Base-by-base conservation (phyloP, 2,329 filamentous ascomycete species). In the Diaporthe nobilis region DNA sequence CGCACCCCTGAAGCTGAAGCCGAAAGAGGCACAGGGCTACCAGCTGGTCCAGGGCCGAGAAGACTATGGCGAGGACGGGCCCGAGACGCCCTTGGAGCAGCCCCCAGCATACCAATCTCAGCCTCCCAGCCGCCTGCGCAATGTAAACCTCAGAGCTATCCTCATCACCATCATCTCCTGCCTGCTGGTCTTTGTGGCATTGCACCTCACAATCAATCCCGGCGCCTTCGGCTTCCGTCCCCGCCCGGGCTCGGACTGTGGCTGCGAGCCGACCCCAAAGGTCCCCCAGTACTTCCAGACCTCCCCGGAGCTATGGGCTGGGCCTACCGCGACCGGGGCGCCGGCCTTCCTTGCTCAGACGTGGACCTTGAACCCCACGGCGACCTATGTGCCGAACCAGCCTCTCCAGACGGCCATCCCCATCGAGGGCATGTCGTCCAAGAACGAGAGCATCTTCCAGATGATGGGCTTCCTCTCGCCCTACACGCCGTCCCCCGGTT, bases 271-370 rank as follows among this genome's bases (percentile, higher is more conserved):
- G 9, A 73, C 71, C 13, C 78, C 80, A 73, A 85, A 86, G 55
- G 87, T 92, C 63, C 91, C 91, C 34, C 89, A 92, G 81, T 91
- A 93, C 81, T 92, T 92, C 79, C 89, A 92, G 81, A 93, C 91
- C 0, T 86, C 85, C 34, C 90, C 91, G 4, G 86, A 92, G 82
- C 82, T 92, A 60, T 91, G 88, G 86, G 84, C 87, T 82, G 93
- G 93, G 1, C 92, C 92, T 51, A 94, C 92, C 6, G 87, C 91
- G n/a, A 95, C 93, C 1, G 94, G 94, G 20, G 85, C 84, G 74
- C 87, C 93, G 37, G 91, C 94, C 1, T 95, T 94, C 81, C 85
- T 95, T 75, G 94, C 93, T 1, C 90, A 94, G 84, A 94, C 91
- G 9, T 92, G 93, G 78, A 89, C 90, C 1, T 91, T 94, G 53